Evolutionary conservation across 805 yeast genomes (phyloP), one percentile per base, ranked within the genome.

Genomic region (Metschnikowia kofuensis): DNA sequence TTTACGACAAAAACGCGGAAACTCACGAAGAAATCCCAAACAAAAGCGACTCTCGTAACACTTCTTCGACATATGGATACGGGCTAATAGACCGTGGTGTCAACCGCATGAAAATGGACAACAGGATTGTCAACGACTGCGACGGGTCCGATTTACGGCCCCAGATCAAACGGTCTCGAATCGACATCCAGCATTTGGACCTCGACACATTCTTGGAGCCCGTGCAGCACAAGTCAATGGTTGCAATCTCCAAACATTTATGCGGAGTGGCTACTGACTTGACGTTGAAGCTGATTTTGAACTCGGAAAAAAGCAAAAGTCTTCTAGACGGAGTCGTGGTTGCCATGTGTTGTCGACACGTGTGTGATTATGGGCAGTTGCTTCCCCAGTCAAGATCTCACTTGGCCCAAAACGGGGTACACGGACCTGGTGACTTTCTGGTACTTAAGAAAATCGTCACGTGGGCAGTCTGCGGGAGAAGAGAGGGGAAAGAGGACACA

Each of bases 221-320:
- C 29, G 42, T 56, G 10, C 31, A 53, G 4, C 59, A 59, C 9
- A 45, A 48, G 2, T 55, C 52, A 2, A 62, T 75, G 36, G 84
- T 85, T 8, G 89, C 84, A 1, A 80, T 90, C 2, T 89, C 96
- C 5, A 90, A 90, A 64, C 97, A 90, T 68, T 68, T 91, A 34
- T 90, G 97, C 67, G 97, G 97, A 6, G 95, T 87, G 3, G 97
- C 97, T 1, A 91, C 97, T 0, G 97, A 90, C 63, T 69, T 90
- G 43, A 86, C 97, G 0, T 65, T 91, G 27, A 74, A 82, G 55
- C 85, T 89, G 66, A 63, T 89, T 2, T 51, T 75, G 40, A 77
- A 78, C 50, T 62, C 73, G 0, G 40, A 27, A 6, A 45, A 45
- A 9, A 49, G 50, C n/a, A 39, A 34, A 8, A 14, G 26, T 9